Evolutionary conservation across 345 rosid species (phyloP), one percentile per base, ranked within the genome.

Genomic region (Psidium guajava): DNA sequence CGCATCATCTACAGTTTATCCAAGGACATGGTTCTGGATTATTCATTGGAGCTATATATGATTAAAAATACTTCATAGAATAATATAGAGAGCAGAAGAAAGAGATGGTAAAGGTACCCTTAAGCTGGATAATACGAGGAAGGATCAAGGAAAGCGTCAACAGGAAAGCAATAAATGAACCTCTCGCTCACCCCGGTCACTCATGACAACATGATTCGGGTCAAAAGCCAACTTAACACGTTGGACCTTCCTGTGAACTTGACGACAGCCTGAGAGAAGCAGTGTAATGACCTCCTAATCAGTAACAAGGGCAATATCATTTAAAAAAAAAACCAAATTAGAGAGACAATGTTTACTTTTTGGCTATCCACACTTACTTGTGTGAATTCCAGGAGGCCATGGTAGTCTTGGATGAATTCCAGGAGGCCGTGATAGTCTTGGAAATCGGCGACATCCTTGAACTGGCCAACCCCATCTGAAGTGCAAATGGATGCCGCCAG

Each of bases 371-470:
- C 50, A 49, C 22, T 13, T 88, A 96, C 98, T 91, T 90, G 85
- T 92, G 95, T n/a, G n/a, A n/a, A n/a, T n/a, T n/a, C n/a, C n/a
- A n/a, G n/a, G n/a, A n/a, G n/a, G n/a, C n/a, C n/a, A n/a, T n/a
- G n/a, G n/a, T n/a, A n/a, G n/a, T n/a, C n/a, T n/a, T n/a, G n/a
- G n/a, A n/a, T 87, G 61, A 95, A 96, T 86, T 91, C 89, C 22
- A 87, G 87, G 58, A 94, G 87, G 87, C 98, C 99, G 54, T 95
- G 96, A 85, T 96, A 96, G 73, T 95, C 98, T 86, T 96, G 98
- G 82, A 90, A 96, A 75, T 14, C 90, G 18, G 99, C 95, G 27
- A 93, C 88, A 80, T 94, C 93, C 84, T 84, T 90, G 86, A 95
- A 94, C 86, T 84, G 85, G 27, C 88, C 86, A 77, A 87, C 86